A percentile compares a stretch with the other conserved stretches of the same genome.
Evolutionary conservation across 805 yeast genomes (phyloP).

Genomic region (Grigorovia transvaalensis): DNA sequence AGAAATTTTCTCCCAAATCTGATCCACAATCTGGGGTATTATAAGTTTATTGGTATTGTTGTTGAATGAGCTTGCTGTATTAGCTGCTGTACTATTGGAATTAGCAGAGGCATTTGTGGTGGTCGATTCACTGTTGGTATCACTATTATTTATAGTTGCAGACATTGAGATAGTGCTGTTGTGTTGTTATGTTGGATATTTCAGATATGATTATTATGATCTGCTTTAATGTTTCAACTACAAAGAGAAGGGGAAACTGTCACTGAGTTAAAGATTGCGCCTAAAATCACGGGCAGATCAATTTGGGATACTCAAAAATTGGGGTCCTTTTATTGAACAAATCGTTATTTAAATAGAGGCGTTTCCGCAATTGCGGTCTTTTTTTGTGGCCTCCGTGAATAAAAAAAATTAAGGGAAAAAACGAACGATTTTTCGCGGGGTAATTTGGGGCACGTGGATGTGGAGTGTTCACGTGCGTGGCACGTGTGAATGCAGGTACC

Average conservation of each 20-base stretch:
- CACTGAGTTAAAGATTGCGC: no score
- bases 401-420: neutral
- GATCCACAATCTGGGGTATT: constrained; percentile 4
- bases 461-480: neutral
- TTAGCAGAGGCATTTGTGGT: neutral
- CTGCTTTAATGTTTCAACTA: no score
- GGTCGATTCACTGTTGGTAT: neutral
- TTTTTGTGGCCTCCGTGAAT: neutral
- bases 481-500: no score
- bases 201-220: no score
- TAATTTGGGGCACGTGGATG: no score
- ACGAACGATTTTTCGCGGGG: neutral
- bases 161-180: neutral
- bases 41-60: neutral
- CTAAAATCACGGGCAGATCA: no score
- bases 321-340: neutral
- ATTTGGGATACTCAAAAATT: neutral
- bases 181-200: neutral
- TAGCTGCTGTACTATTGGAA: no score
- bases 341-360: no score
- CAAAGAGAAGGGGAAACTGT: no score
- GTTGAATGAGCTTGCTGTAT: no score
- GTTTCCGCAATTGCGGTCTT: no score
- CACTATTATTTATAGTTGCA: neutral
- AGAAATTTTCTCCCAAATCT: constrained; percentile 61